These are phyloP conservation scores for Epichloe sp. DNA, from an alignment of 2,329 filamentous ascomycete genomes.

Conservation along the genomic window DNA sequence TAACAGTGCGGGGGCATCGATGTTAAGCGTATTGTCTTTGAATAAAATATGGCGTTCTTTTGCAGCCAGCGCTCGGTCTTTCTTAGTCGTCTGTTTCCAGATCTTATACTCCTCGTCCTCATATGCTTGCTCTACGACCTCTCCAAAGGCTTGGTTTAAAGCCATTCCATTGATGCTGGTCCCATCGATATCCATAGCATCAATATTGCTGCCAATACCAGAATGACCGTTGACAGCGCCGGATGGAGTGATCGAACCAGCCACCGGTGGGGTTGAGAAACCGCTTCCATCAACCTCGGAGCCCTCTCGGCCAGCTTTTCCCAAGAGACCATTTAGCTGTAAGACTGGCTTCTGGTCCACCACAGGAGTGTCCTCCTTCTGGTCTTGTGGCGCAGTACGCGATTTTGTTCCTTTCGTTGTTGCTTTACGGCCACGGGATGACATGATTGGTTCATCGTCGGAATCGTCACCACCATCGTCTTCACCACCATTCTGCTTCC, in stretches of 20 bases:
- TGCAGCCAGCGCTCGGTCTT: constrained; percentile 74
- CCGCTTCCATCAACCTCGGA: constrained; percentile 79
- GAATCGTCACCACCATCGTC: constrained; percentile 80
- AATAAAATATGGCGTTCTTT: constrained; percentile 81
- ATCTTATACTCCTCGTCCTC: constrained; percentile 93
- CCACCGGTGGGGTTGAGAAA: constrained; percentile 66
- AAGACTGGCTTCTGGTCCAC: constrained; percentile 61
- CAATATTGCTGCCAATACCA: constrained; percentile 58
- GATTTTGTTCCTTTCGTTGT: constrained; percentile 61
- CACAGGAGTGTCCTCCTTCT: constrained; percentile 66
- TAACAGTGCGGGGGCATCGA: constrained; percentile 76
- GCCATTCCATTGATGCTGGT: constrained; percentile 55
- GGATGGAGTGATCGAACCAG: constrained; percentile 60
- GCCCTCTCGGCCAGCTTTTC: constrained; percentile 48
- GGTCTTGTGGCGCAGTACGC: constrained; percentile 59
- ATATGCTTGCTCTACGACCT: constrained; percentile 61
- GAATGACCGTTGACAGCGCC: constrained; percentile 54
- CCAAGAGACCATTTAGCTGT: constrained; percentile 51
- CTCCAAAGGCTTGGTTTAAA: constrained; percentile 48
- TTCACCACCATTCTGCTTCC: constrained; percentile 75
- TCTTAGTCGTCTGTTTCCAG: constrained; percentile 98
- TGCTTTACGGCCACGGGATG: constrained; percentile 81
- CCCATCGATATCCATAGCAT: constrained; percentile 79
- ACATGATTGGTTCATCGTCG: constrained; percentile 97
- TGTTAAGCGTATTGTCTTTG: constrained; percentile 69